These are phyloP conservation scores for Entomophthora muscae DNA, from an alignment of 371 early-diverging fungal species.

Conservation along the genomic window DNA sequence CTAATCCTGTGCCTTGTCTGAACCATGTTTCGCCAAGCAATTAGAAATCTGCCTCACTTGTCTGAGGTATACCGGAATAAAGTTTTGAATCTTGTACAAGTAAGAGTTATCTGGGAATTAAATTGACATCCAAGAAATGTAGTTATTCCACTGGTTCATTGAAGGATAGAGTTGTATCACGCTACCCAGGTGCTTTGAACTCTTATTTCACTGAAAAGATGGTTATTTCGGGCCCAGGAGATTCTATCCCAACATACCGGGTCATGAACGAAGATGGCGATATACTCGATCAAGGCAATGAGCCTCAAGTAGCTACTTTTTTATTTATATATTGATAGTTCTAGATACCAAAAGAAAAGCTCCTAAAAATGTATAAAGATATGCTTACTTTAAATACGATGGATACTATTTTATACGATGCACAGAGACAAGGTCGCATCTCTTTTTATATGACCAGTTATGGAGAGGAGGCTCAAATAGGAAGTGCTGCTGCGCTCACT, in stretches of 20 bases:
- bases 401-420: slow-evolving; percentile 89
- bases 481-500: slow-evolving; percentile 73
- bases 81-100: too few species aligned
- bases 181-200: slow-evolving; percentile 38
- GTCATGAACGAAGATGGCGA: slow-evolving; percentile 82
- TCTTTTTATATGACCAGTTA: slow-evolving; percentile 96
- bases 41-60: too few species aligned
- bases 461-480: slow-evolving; percentile 93
- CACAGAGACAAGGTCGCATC: slow-evolving; percentile 95
- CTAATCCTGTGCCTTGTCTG: too few species aligned
- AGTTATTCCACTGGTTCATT: background rate
- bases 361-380: slow-evolving; percentile 62
- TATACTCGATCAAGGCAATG: slow-evolving; percentile 44
- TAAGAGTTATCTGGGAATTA: too few species aligned
- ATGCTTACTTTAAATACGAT: slow-evolving; percentile 81
- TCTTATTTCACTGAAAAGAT: slow-evolving; percentile 25
- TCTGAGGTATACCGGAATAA: too few species aligned
- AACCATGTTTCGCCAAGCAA: too few species aligned
- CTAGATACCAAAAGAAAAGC: slow-evolving; percentile 51
- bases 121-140: too few species aligned
- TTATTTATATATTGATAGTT: slow-evolving; percentile 5
- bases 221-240: slow-evolving; percentile 27
- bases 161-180: slow-evolving; percentile 14
- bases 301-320: slow-evolving; percentile 35
- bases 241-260: slow-evolving; percentile 71